phyloP scores from a whole-genome alignment of 2,329 filamentous ascomycete species.

The Fonsecaea pedrosoi region DNA sequence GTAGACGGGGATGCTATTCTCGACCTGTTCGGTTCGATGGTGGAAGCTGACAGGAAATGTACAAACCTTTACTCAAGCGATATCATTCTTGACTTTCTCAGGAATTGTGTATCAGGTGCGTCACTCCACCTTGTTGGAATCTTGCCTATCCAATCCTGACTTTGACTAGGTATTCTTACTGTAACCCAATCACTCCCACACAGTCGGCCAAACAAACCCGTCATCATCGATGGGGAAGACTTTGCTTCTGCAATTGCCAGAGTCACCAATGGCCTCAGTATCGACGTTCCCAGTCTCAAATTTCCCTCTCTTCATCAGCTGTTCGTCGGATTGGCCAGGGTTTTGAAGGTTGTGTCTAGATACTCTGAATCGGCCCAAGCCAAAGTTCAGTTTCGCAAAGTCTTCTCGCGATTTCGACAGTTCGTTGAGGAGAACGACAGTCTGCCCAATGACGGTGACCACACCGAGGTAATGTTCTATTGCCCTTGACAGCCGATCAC shows the following conservation, averaged over 20 bases:
- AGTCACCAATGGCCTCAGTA: neutral
- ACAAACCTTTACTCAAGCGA: slow-evolving; percentile 7
- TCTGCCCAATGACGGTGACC: neutral
- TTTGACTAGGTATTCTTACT: slow-evolving; percentile 20
- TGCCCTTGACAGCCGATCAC: neutral
- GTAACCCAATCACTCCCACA: slow-evolving; percentile 9
- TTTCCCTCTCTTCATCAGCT: slow-evolving; percentile 25
- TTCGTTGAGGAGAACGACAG: slow-evolving; percentile 25
- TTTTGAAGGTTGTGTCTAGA: slow-evolving; percentile 27
- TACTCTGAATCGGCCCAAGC: slow-evolving; percentile 17
- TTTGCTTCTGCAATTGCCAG: slow-evolving; percentile 15
- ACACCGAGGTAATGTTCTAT: slow-evolving; percentile 19
- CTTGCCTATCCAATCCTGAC: slow-evolving; percentile 8
- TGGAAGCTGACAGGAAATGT: slow-evolving; percentile 25
- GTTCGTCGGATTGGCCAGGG: slow-evolving; percentile 18
- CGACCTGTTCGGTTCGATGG: slow-evolving; percentile 23
- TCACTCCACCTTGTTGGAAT: neutral
- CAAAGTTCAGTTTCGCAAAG: slow-evolving; percentile 29
- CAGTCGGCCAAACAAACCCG: slow-evolving; percentile 14
- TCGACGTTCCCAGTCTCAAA: slow-evolving; percentile 22
- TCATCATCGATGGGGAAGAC: slow-evolving; percentile 31
- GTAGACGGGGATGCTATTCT: slow-evolving; percentile 23
- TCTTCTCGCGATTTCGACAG: slow-evolving; percentile 17
- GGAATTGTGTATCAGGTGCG: slow-evolving; percentile 25
- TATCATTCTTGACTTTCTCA: slow-evolving; percentile 24